Evolutionary conservation across 371 early-diverging fungal genomes (phyloP), one percentile per base, ranked within the genome.

Genomic region (Circinella minor): DNA sequence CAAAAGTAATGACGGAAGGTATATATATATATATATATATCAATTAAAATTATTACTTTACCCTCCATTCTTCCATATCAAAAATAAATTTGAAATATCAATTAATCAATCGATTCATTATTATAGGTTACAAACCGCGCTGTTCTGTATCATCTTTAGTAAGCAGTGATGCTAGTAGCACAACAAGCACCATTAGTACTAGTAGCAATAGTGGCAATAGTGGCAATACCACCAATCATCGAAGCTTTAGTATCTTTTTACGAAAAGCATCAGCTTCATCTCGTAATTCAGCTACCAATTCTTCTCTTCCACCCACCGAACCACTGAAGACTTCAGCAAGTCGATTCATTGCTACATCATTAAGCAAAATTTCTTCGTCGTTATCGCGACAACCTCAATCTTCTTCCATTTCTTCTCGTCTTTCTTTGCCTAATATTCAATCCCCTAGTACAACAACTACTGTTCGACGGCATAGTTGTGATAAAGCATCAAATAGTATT

Each of bases 1-100:
- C 78, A 4, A 61, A 63, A 48, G 65, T 71, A 9, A 60, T 73
- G 66, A 61, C 65, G 2, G 74, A 77, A 63, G 75, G 72, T 63
- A 67, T 34, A 10, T 65, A 65, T 14, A 37, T n/a, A 17, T 38
- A 38, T 10, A 37, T 34, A 34, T 27, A 27, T 27, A 27, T 2
- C 27, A 27, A 27, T 27, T 27, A 27, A 27, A 27, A 2, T 27
- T 27, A 27, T 27, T 27, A 27, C 27, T 27, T 27, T 2, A 27
- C 27, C 27, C 27, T 27, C 2, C 2, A 27, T 27, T 27, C 27
- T 27, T 27, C 2, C 27, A 2, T 27, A 27, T 27, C 27, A 27
- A 27, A 27, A 27, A 27, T 27, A 27, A 27, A 27, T 27, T 27
- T 27, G 27, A 27, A 27, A 27, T 27, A 27, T 27, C 27, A 27